A percentile compares a stretch with the other conserved stretches of the same genome.
phyloP scores from a whole-genome alignment of 192 early-diverging fungal genomes.

The Globomyces pollinis-pini region DNA sequence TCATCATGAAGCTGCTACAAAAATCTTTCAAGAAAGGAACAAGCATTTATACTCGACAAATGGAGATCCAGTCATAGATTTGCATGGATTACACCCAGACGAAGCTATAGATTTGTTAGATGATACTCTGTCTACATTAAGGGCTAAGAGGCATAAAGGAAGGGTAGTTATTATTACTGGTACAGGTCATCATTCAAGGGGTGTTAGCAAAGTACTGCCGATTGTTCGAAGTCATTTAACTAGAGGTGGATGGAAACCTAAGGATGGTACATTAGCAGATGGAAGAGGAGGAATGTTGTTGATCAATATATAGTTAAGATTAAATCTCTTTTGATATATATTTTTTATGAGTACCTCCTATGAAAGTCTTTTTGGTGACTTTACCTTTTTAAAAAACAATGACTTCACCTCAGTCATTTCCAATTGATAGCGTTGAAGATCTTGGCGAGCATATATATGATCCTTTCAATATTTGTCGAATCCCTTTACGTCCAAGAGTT shows the following conservation, averaged over 20 bases:
- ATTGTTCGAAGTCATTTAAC: slow-evolving; percentile 27
- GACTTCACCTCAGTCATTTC: too few relatives aligned
- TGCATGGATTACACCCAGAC: slow-evolving; percentile 43
- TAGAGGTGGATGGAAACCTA: slow-evolving; percentile 8
- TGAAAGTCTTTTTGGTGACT: too few relatives aligned
- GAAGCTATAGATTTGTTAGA: slow-evolving; percentile 37
- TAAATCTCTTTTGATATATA: not conserved
- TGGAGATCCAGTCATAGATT: slow-evolving; percentile 26
- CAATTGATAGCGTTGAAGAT: too few relatives aligned
- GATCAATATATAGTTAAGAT: slow-evolving; percentile 19
- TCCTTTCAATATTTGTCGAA: not conserved
- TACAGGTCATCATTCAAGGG: slow-evolving; percentile 38
- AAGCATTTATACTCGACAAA: not conserved
- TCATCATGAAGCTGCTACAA: slow-evolving; percentile 23
- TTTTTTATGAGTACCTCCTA: too few relatives aligned
- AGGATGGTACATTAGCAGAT: slow-evolving; percentile 35
- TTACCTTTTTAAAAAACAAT: too few relatives aligned
- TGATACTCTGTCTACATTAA: slow-evolving; percentile 13
- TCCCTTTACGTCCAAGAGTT: not conserved
- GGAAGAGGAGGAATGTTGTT: slow-evolving; percentile 36
- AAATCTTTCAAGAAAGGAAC: slow-evolving; percentile 36
- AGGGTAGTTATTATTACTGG: slow-evolving; percentile 35
- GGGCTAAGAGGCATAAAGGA: slow-evolving; percentile 20
- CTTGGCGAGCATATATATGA: too few relatives aligned
- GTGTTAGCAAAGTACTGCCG: slow-evolving; percentile 33